A percentile compares a stretch with the other conserved stretches of the same genome.
These are phyloP conservation scores for Aspergillus brasiliensis DNA, from an alignment of 2,329 filamentous ascomycete species.

Conservation along the genomic window DNA sequence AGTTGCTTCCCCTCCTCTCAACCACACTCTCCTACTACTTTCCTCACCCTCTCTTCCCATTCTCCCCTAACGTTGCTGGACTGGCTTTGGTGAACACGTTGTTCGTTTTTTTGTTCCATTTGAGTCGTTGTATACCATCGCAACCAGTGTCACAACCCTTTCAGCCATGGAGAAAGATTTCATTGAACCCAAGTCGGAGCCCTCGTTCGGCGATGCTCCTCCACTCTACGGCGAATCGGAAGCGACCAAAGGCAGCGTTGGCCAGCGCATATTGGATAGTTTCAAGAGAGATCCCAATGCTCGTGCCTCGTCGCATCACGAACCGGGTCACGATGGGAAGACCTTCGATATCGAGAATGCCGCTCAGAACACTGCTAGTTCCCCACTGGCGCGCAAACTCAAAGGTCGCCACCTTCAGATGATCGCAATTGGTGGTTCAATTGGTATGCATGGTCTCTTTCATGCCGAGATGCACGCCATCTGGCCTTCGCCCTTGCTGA, in stretches of 20 bases:
- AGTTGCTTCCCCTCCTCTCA: background rate
- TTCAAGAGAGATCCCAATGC: slow-evolving; percentile 51
- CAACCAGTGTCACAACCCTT: background rate
- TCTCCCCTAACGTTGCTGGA: too few species aligned
- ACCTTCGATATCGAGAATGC: slow-evolving; percentile 66
- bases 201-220: slow-evolving; percentile 25
- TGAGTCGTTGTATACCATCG: background rate
- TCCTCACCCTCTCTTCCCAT: background rate
- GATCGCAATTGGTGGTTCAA: slow-evolving; percentile 95
- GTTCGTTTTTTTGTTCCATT: background rate
- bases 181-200: slow-evolving; percentile 28
- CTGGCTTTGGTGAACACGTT: background rate
- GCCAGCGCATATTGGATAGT: slow-evolving; percentile 42
- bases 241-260: slow-evolving; percentile 23
- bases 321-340: slow-evolving; percentile 55
- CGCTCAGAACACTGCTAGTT: slow-evolving; percentile 66
- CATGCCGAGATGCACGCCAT: background rate
- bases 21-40: background rate
- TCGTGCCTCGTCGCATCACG: slow-evolving; percentile 30
- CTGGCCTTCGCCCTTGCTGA: slow-evolving; percentile 1
- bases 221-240: slow-evolving; percentile 36
- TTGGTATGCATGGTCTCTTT: slow-evolving; percentile 56
- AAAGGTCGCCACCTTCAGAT: slow-evolving; percentile 90
- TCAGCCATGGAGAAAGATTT: slow-evolving; percentile 37
- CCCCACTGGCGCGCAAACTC: slow-evolving; percentile 73